A percentile compares a stretch with the other conserved stretches of the same genome.
Evolutionary conservation across 805 yeast species (phyloP).

Genomic region (Sungouiozyma ichnusensis): DNA sequence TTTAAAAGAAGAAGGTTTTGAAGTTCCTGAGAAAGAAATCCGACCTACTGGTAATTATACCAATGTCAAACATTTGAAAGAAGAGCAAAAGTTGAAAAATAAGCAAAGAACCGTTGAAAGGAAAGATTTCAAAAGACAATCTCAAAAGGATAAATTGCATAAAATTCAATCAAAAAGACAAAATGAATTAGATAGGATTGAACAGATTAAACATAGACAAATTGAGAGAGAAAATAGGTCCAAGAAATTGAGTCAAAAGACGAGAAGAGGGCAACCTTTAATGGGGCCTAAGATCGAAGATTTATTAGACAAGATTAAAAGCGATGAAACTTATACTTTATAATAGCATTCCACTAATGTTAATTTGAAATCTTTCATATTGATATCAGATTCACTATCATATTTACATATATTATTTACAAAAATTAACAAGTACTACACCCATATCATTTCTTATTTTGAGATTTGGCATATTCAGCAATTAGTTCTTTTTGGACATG

Average conservation of each 20-base stretch:
- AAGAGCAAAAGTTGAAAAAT: constrained; percentile 14
- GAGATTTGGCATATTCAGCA: constrained; percentile 65
- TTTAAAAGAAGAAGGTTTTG: constrained; percentile 58
- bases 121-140: constrained; percentile 30
- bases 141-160: constrained; percentile 25
- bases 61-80: constrained; percentile 14
- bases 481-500: constrained; percentile 85
- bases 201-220: constrained; percentile 31
- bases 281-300: constrained; percentile 84
- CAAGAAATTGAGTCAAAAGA: constrained; percentile 40
- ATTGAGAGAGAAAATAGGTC: constrained; percentile 35
- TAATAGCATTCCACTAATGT: constrained; percentile 1
- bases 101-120: constrained; percentile 26
- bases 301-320: constrained; percentile 64
- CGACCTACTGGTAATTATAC: background rate
- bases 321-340: constrained; percentile 31
- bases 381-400: background rate
- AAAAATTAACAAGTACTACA: constrained; percentile 2
- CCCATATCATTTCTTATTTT: constrained; percentile 26
- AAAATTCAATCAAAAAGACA: constrained; percentile 33
- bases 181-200: constrained; percentile 30
- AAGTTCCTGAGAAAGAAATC: constrained; percentile 35
- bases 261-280: constrained; percentile 73
- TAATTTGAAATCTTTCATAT: background rate
- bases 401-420: constrained; percentile 5